These are phyloP conservation scores for Saccharomycopsis microspora DNA, from an alignment of 805 yeast genomes.

Conservation along the genomic window DNA sequence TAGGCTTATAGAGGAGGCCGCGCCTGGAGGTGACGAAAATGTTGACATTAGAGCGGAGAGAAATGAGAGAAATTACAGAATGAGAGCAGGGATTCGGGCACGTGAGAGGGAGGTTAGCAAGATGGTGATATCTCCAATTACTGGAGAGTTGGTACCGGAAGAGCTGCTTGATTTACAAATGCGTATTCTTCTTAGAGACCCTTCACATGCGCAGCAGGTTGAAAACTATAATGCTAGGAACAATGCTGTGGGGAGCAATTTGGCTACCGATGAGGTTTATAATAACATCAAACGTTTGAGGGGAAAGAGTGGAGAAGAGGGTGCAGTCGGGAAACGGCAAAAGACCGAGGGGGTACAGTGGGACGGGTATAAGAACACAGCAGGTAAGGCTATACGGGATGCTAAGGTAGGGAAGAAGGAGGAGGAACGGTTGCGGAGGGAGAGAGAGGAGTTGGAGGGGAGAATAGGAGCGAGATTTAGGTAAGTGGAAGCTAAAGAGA, in stretches of 20 bases:
- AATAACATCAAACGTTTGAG: conserved; percentile 41
- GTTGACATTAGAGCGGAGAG: conserved; percentile 60
- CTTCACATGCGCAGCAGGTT: conserved; percentile 62
- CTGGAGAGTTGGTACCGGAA: conserved; percentile 61
- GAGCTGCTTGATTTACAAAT: conserved; percentile 62
- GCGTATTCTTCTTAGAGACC: conserved; percentile 60
- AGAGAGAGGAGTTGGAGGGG: too few relatives aligned
- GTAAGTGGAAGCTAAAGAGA: too few relatives aligned
- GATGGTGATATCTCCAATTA: conserved; percentile 60
- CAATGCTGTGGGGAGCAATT: conserved; percentile 29
- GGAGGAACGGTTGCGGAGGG: too few relatives aligned
- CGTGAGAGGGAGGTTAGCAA: conserved; percentile 22
- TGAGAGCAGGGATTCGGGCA: conserved; percentile 17
- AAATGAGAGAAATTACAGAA: conserved; percentile 39
- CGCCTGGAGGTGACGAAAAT: conserved; percentile 30
- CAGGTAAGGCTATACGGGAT: too few relatives aligned
- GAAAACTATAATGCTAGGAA: conserved; percentile 45
- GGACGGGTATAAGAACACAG: conserved; percentile 12
- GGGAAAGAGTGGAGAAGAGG: conserved; percentile 3
- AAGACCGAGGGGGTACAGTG: not conserved
- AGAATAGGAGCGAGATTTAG: too few relatives aligned
- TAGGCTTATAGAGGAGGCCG: conserved; percentile 29
- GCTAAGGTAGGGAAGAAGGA: too few relatives aligned
- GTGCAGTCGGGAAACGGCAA: not conserved
- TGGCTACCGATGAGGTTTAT: conserved; percentile 47